Conservation (phyloP, 495 filamentous ascomycete species). For the Penicillium malachiteum region DNA sequence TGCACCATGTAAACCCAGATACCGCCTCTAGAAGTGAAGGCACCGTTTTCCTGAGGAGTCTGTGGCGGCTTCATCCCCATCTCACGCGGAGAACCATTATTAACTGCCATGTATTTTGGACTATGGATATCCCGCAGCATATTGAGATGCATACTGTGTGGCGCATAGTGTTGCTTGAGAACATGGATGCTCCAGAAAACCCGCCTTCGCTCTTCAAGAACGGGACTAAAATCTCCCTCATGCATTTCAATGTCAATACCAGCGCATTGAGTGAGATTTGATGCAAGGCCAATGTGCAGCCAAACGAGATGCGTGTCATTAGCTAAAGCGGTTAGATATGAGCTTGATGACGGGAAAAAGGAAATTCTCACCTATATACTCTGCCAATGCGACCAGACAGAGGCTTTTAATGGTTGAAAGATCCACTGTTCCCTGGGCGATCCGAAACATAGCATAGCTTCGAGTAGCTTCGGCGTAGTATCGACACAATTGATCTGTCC, state of each 20-base stretch:
- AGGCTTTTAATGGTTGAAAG: conserved; percentile 42
- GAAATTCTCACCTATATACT: conserved; percentile 34
- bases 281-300: conserved; percentile 23
- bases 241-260: conserved; percentile 36
- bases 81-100: conserved; percentile 14
- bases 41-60: conserved; percentile 27
- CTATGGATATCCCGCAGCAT: conserved; percentile 32
- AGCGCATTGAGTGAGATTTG: conserved; percentile 35
- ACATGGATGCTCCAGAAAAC: conserved; percentile 46
- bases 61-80: conserved; percentile 21
- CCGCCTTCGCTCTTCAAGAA: conserved; percentile 33
- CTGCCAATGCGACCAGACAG: conserved; percentile 39
- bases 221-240: conserved; percentile 22
- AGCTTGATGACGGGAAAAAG: background rate
- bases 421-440: conserved; percentile 40
- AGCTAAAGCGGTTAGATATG: conserved; percentile 1
- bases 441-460: conserved; percentile 37
- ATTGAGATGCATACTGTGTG: conserved; percentile 33
- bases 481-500: conserved; percentile 28
- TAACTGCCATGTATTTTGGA: conserved; percentile 24
- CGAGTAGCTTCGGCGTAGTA: conserved; percentile 38
- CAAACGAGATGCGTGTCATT: conserved; percentile 27
- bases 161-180: conserved; percentile 40
- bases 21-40: conserved; percentile 29
- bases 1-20: conserved; percentile 43